Conservation (phyloP, 208 protist species). For the Leishmania tarentolae region DNA sequence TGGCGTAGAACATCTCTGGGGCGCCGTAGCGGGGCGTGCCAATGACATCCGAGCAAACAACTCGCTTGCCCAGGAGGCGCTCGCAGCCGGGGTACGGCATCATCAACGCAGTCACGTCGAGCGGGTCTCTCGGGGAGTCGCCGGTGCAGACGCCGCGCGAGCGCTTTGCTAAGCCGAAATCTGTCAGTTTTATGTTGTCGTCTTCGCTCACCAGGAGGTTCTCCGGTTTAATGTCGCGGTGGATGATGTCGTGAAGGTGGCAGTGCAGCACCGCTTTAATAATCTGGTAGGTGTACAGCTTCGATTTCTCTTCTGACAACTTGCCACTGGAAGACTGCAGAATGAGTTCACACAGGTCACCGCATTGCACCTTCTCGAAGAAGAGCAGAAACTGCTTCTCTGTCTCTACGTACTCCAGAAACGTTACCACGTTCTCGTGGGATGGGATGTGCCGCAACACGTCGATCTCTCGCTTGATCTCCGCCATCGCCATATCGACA, state of each 20-base stretch:
- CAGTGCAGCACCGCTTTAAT: conserved; percentile 92
- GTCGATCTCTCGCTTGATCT: conserved; percentile 91
- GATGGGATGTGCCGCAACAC: conserved; percentile 87
- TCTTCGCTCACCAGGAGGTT: conserved; percentile 89
- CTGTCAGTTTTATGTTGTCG: conserved; percentile 91
- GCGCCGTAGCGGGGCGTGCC: conserved; percentile 91
- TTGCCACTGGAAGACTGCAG: conserved; percentile 77
- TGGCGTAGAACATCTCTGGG: conserved; percentile 92
- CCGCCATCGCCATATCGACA: conserved; percentile 85
- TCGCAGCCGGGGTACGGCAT: conserved; percentile 85
- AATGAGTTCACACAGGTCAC: conserved; percentile 91
- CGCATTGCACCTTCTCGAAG: conserved; percentile 87
- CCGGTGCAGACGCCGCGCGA: conserved; percentile 74
- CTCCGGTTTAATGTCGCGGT: conserved; percentile 93
- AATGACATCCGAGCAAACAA: conserved; percentile 90
- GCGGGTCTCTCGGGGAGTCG: conserved; percentile 55
- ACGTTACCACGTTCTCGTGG: conserved; percentile 88
- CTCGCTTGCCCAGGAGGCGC: conserved; percentile 76
- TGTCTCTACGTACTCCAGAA: conserved; percentile 89
- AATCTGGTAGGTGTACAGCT: conserved; percentile 89
- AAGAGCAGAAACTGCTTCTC: conserved; percentile 86
- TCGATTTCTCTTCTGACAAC: conserved; percentile 80
- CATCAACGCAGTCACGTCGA: conserved; percentile 68
- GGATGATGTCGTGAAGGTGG: conserved; percentile 91
- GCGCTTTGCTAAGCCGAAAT: conserved; percentile 91